Conservation (phyloP, 257 asterid genomes). For the Nicotiana otophora region DNA sequence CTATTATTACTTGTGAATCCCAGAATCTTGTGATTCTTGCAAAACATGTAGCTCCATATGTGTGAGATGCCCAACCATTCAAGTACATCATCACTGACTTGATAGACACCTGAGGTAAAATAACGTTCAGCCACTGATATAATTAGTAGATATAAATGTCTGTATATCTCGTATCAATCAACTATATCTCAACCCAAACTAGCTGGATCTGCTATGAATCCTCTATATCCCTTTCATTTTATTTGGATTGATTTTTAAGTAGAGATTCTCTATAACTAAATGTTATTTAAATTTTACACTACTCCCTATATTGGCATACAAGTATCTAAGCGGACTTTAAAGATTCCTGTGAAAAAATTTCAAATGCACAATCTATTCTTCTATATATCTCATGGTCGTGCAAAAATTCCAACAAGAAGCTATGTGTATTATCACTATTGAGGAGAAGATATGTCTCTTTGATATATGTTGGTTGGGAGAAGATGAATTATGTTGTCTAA, state of each 20-base stretch:
- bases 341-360: neutral
- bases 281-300: neutral
- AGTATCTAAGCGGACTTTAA: neutral
- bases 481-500: neutral
- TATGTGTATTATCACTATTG: neutral
- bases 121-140: neutral
- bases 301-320: neutral
- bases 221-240: neutral
- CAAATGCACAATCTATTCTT: neutral
- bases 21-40: neutral
- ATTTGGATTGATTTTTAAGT: neutral
- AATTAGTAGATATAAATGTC: neutral
- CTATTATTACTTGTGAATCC: neutral
- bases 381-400: neutral
- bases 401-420: neutral
- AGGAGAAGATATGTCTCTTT: neutral
- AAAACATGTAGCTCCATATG: neutral
- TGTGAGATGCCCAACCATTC: neutral
- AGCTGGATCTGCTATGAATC: too few relatives aligned
- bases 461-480: neutral
- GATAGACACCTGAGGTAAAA: neutral
- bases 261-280: neutral
- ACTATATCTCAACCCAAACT: neutral
- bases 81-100: neutral
- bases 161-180: neutral